These are phyloP conservation scores for Thamnidium elegans DNA, from an alignment of 192 early-diverging fungal species.

Conservation along the genomic window DNA sequence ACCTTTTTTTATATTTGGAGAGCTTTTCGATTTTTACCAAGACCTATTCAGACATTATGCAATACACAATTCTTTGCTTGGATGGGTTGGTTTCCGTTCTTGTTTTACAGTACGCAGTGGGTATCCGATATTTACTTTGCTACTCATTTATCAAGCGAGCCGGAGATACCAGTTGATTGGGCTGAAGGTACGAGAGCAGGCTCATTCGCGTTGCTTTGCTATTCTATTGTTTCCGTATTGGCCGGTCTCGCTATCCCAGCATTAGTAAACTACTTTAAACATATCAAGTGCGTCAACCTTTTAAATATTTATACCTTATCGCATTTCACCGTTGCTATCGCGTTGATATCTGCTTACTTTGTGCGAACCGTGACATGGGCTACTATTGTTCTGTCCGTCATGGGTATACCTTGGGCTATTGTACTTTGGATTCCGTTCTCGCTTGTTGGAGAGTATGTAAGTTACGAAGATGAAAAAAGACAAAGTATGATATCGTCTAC, in stretches of 20 bases:
- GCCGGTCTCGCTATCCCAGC: conserved; percentile 58
- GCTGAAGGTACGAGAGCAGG: conserved; percentile 72
- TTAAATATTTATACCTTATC: conserved; percentile 70
- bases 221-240: conserved; percentile 69
- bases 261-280: conserved; percentile 36
- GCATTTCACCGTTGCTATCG: conserved; percentile 60
- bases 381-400: conserved; percentile 63
- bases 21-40: conserved; percentile 64
- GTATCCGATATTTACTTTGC: conserved; percentile 53
- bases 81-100: conserved; percentile 96
- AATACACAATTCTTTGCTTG: conserved; percentile 92
- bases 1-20: conserved; percentile 50
- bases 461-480: conserved; percentile 41
- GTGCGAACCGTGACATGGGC: conserved; percentile 56
- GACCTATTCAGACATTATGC: conserved; percentile 71
- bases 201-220: conserved; percentile 80
- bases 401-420: conserved; percentile 88
- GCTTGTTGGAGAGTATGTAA: conserved; percentile 78
- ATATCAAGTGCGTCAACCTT: conserved; percentile 37
- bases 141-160: conserved; percentile 15
- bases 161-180: conserved; percentile 16
- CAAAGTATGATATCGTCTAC: conserved; percentile 1
- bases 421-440: conserved; percentile 92
- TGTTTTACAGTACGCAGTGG: conserved; percentile 85
- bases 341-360: conserved; percentile 68